Evolutionary conservation across 345 rosid species (phyloP).

Genomic region (Salix brachista): DNA sequence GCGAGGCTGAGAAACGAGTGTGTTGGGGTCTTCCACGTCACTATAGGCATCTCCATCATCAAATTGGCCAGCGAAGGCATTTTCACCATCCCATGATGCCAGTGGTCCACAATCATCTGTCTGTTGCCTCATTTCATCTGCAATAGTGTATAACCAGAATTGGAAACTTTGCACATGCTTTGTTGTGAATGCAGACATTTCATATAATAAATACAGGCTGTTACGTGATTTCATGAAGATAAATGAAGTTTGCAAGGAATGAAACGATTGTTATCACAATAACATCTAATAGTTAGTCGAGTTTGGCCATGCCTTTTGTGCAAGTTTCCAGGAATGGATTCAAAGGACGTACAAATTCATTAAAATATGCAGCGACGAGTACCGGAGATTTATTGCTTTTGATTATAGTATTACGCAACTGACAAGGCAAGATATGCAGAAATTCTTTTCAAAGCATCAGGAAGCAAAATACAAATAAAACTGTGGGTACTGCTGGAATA

Average conservation of each 20-base stretch:
- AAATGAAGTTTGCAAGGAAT: background rate
- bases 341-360: background rate
- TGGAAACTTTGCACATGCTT: background rate
- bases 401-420: background rate
- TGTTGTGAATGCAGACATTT: too few relatives aligned
- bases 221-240: too few relatives aligned
- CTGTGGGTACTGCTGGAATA: background rate
- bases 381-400: background rate
- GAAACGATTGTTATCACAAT: background rate
- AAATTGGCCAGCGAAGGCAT: conserved; percentile 46
- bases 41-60: conserved; percentile 54
- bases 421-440: background rate
- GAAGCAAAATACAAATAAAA: background rate
- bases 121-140: conserved; percentile 53
- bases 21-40: conserved; percentile 52
- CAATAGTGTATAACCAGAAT: background rate
- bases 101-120: conserved; percentile 45
- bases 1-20: conserved; percentile 85
- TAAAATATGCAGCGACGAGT: background rate
- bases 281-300: background rate
- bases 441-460: background rate
- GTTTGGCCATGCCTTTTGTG: too few relatives aligned
- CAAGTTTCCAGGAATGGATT: background rate
- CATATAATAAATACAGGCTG: too few relatives aligned
- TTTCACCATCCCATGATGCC: conserved; percentile 61